phyloP scores from a whole-genome alignment of 78 protist species.

The Dictyostelium discoideum region dicty_2.7 NC_007088.5:4680501-4681000 shows the following conservation, averaged over 20 bases:
- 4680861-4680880: background rate
- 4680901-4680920: too few species aligned
- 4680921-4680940: too few species aligned
- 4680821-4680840: too few species aligned
- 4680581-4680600: background rate
- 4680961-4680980: background rate
- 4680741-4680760: background rate
- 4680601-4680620: background rate
- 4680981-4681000: background rate
- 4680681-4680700: background rate
- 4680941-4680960: background rate
- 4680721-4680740: background rate
- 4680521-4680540: background rate
- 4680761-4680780: background rate
- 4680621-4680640: background rate
- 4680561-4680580: background rate
- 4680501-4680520: background rate
- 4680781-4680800: background rate
- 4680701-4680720: background rate
- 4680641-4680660: constrained; percentile 3
- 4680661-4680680: background rate
- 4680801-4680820: background rate
- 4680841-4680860: too few species aligned
- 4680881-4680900: background rate
- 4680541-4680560: background rate